phyloP scores from a whole-genome alignment of 2,329 filamentous ascomycete genomes.

The Emergomyces pasteurianus region DNA sequence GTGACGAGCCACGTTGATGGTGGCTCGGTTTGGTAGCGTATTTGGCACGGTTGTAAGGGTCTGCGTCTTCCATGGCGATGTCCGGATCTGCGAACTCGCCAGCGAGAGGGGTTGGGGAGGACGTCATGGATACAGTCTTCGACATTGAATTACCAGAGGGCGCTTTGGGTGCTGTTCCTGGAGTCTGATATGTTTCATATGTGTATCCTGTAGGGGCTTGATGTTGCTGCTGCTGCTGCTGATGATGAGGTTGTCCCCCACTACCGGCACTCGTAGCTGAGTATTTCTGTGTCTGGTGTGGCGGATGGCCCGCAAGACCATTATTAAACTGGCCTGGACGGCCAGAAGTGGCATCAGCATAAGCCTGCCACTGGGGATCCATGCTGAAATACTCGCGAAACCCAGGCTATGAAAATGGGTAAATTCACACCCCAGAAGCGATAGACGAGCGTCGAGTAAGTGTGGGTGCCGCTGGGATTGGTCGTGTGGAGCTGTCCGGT shows the following conservation, averaged over 20 bases:
- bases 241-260: conserved; percentile 22
- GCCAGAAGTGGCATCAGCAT: conserved; percentile 49
- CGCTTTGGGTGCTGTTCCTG: conserved; percentile 21
- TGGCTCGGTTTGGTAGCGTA: conserved; percentile 71
- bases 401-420: neutral
- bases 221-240: conserved; percentile 32
- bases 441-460: conserved; percentile 15
- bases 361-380: conserved; percentile 55
- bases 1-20: conserved; percentile 57
- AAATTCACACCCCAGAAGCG: conserved; percentile 2
- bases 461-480: conserved; percentile 7
- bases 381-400: conserved; percentile 25
- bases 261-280: conserved; percentile 13
- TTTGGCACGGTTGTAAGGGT: conserved; percentile 75
- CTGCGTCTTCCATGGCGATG: conserved; percentile 78
- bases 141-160: conserved; percentile 28
- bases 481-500: neutral
- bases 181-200: conserved; percentile 54
- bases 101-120: conserved; percentile 48
- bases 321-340: conserved; percentile 55
- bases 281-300: conserved; percentile 39
- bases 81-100: conserved; percentile 59
- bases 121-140: conserved; percentile 42
- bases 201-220: conserved; percentile 49
- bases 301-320: conserved; percentile 37